Percentiles rank a stretch among this genome's conserved stretches.
These are phyloP conservation scores for Aspergillus transmontanensis DNA, from an alignment of 2,329 filamentous ascomycete species.

Conservation along the genomic window DNA sequence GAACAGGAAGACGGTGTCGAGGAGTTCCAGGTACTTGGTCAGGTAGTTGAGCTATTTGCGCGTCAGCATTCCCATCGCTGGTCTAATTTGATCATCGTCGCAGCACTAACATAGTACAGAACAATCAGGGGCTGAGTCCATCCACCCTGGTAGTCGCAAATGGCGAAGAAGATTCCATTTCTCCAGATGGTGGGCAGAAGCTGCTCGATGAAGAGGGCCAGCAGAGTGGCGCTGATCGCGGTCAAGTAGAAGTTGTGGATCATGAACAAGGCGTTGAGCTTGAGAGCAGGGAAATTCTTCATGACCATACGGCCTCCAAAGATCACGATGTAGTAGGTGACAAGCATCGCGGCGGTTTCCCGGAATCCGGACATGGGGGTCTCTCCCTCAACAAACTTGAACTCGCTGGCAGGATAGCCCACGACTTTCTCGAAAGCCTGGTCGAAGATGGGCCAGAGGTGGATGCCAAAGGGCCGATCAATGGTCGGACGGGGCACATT, in stretches of 20 bases:
- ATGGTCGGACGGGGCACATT: conserved; percentile 71
- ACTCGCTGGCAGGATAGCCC: conserved; percentile 84
- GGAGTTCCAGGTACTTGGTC: conserved; percentile 93
- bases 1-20: conserved; percentile 96
- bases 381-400: conserved; percentile 76
- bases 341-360: conserved; percentile 76
- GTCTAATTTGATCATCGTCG: not conserved
- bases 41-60: conserved; percentile 83
- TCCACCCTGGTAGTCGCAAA: conserved; percentile 75
- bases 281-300: conserved; percentile 81
- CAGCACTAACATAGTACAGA: conserved; percentile 84
- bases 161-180: conserved; percentile 83
- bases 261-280: conserved; percentile 87
- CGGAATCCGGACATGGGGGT: conserved; percentile 90
- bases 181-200: conserved; percentile 79
- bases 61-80: conserved; percentile 40
- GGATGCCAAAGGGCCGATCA: conserved; percentile 87
- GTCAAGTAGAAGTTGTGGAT: conserved; percentile 97
- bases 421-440: conserved; percentile 75
- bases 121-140: conserved; percentile 94
- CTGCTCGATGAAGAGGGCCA: conserved; percentile 89
- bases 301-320: conserved; percentile 91
- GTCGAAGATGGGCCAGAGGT: conserved; percentile 93
- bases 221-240: conserved; percentile 74
- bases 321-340: conserved; percentile 89